phyloP scores from a whole-genome alignment of 2,329 filamentous ascomycete species.

The Ophiostoma piceae region DNA sequence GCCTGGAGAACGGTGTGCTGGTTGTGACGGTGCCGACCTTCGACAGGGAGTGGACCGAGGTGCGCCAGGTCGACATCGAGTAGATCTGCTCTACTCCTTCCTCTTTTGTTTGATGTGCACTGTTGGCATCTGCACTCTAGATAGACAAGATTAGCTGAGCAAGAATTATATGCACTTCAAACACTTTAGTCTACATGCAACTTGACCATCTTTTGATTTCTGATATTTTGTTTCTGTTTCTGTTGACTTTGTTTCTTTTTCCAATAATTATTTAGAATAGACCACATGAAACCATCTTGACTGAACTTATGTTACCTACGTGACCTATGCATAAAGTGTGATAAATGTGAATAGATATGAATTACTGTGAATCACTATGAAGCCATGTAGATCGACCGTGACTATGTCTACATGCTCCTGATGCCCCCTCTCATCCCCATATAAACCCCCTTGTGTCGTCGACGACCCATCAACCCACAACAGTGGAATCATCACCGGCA shows the following conservation, averaged over 20 bases:
- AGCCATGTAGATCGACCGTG: no score
- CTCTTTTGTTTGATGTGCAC: background rate
- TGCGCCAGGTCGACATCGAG: constrained; percentile 53
- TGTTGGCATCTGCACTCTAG: background rate
- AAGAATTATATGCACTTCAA: background rate
- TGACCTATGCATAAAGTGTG: no score
- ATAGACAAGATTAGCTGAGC: background rate
- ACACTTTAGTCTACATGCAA: background rate
- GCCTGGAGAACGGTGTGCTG: constrained; percentile 72
- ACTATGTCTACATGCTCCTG: background rate
- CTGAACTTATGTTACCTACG: no score
- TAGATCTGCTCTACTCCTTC: constrained; percentile 29
- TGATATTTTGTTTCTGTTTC: background rate
- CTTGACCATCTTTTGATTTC: background rate
- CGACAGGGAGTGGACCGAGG: constrained; percentile 56
- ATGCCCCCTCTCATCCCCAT: background rate
- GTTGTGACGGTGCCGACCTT: constrained; percentile 70
- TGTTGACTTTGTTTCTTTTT: background rate
- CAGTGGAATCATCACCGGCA: constrained; percentile 2
- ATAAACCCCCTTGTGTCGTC: background rate
- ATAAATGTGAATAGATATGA: background rate
- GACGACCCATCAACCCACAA: constrained; percentile 3
- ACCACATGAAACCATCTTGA: no score
- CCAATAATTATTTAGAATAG: no score
- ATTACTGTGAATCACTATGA: background rate